A percentile compares a stretch with the other conserved stretches of the same genome.
Evolutionary conservation across 1,139 yeast genomes (phyloP).

Genomic region (Pichia sp.): DNA sequence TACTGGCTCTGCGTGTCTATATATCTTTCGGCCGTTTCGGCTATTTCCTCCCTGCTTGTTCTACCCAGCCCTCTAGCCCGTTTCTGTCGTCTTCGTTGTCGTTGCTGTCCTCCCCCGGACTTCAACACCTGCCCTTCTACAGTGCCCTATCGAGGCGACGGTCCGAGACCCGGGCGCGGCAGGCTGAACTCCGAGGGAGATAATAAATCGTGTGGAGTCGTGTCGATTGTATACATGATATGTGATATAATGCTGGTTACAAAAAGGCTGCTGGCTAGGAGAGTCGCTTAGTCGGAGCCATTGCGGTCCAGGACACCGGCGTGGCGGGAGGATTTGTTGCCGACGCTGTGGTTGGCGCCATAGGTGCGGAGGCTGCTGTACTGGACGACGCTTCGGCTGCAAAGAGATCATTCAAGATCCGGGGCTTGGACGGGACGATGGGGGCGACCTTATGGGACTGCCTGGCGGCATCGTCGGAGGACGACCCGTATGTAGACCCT

Average conservation of each 20-base stretch:
- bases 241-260: background rate
- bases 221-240: background rate
- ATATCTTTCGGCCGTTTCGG: no score
- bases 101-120: background rate
- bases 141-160: background rate
- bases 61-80: no score
- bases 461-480: background rate
- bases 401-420: constrained; percentile 17
- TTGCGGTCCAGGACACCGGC: constrained; percentile 12
- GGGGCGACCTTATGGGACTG: constrained; percentile 25
- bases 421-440: constrained; percentile 31
- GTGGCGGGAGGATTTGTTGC: background rate
- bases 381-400: background rate
- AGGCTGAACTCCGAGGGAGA: background rate
- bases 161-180: background rate
- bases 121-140: background rate
- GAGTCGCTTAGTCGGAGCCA: constrained; percentile 17
- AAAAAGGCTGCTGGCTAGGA: background rate
- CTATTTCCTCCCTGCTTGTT: no score
- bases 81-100: no score
- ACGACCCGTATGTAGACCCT: constrained; percentile 1
- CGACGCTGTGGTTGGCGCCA: background rate
- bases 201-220: no score
- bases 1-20: no score
- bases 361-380: background rate